Conservation (phyloP, 176 grass and related monocot genomes). For the Triticum dicoccoides region DNA sequence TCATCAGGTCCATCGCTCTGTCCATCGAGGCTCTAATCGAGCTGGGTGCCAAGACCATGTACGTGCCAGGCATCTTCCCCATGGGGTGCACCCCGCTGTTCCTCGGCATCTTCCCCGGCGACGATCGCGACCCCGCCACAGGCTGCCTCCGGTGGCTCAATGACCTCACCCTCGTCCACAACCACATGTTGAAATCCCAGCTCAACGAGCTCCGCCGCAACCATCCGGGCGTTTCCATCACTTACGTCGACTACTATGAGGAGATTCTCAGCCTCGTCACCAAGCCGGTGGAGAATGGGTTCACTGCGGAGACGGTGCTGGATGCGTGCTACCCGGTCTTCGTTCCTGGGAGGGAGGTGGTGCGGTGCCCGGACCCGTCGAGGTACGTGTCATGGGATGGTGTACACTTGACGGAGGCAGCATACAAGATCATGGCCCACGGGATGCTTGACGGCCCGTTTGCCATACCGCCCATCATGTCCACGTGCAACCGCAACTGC, state of each 20-base stretch:
- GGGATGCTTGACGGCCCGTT: too few relatives aligned
- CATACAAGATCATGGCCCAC: too few relatives aligned
- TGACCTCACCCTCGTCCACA: too few relatives aligned
- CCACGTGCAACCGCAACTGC: neutral
- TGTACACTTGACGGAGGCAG: too few relatives aligned
- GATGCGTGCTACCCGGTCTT: conserved; percentile 34
- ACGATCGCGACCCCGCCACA: neutral
- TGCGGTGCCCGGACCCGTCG: conserved; percentile 10
- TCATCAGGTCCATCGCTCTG: too few relatives aligned
- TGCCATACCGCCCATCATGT: conserved; percentile 2
- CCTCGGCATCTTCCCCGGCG: conserved; percentile 29
- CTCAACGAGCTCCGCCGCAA: too few relatives aligned
- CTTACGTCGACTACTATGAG: conserved; percentile 17
- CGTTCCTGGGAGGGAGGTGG: neutral
- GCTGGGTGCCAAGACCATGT: conserved; percentile 43
- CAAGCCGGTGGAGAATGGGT: neutral
- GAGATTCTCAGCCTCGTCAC: neutral
- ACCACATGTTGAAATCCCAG: too few relatives aligned
- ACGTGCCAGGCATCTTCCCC: conserved; percentile 47
- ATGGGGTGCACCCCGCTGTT: conserved; percentile 37
- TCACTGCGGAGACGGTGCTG: neutral
- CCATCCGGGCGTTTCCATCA: too few relatives aligned
- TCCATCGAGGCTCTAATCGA: conserved; percentile 10
- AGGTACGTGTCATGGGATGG: too few relatives aligned
- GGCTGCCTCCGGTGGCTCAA: too few relatives aligned